Conservation (phyloP, 2,329 filamentous ascomycete species). For the Neofusicoccum ribis region DNA sequence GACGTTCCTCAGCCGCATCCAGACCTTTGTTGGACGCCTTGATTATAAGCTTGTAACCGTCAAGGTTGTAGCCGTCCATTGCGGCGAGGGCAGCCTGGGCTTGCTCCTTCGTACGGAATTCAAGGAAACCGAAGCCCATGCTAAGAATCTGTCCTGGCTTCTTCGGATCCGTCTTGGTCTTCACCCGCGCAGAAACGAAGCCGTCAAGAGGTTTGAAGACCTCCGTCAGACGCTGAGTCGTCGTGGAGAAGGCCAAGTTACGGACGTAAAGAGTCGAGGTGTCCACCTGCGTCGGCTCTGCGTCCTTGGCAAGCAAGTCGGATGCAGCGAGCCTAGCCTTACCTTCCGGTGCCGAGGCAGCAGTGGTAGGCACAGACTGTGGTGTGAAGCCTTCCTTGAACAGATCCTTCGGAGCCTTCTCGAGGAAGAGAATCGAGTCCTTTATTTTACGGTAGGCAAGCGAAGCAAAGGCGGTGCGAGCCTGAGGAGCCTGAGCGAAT, state of each 20-base stretch:
- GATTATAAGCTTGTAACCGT: conserved; percentile 81
- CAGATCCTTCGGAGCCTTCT: conserved; percentile 85
- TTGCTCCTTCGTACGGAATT: conserved; percentile 76
- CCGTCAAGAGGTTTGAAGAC: conserved; percentile 80
- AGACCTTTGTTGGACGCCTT: conserved; percentile 83
- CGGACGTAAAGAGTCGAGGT: conserved; percentile 87
- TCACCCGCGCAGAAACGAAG: conserved; percentile 85
- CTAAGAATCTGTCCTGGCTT: conserved; percentile 83
- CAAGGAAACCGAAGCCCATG: conserved; percentile 96
- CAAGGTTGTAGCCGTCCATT: conserved; percentile 89
- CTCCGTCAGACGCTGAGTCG: conserved; percentile 71
- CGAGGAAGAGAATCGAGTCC: conserved; percentile 86
- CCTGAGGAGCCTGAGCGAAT: conserved; percentile 75
- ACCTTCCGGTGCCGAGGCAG: conserved; percentile 32
- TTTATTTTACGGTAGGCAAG: conserved; percentile 89
- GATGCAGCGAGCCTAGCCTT: conserved; percentile 62
- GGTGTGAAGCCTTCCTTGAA: conserved; percentile 50
- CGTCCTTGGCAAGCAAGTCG: conserved; percentile 65
- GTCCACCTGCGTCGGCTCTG: conserved; percentile 55
- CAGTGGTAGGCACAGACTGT: conserved; percentile 28
- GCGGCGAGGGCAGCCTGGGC: conserved; percentile 76
- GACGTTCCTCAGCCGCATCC: conserved; percentile 84
- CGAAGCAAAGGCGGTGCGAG: conserved; percentile 78
- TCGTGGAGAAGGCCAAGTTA: conserved; percentile 91
- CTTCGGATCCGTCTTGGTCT: conserved; percentile 92